Percentiles rank a stretch among this genome's conserved stretches.
phyloP scores from a whole-genome alignment of 768 basidiomycete species.

The Leccinum longicurvipes region DNA sequence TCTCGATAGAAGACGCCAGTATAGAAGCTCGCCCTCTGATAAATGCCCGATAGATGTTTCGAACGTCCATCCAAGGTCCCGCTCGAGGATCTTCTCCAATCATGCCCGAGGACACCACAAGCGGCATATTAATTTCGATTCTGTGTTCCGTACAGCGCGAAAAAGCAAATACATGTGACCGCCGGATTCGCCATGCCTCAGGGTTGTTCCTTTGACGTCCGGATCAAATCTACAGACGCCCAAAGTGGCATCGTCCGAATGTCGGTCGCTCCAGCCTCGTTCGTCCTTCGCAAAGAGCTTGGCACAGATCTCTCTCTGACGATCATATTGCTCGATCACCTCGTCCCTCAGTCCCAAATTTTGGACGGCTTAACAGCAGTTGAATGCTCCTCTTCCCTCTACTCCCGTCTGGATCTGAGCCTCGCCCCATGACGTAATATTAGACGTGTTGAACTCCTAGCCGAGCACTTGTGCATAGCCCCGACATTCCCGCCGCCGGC shows the following conservation, averaged over 20 bases:
- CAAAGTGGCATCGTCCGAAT: slow-evolving; percentile 1
- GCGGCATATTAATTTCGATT: slow-evolving; percentile 5
- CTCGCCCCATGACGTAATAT: slow-evolving; percentile 17
- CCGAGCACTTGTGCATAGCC: slow-evolving; percentile 15
- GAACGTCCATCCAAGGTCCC: slow-evolving; percentile 17
- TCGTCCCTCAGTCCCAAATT: background rate
- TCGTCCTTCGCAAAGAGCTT: background rate
- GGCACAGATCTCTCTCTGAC: background rate
- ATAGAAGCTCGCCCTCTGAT: slow-evolving; percentile 16
- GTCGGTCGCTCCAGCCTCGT: background rate
- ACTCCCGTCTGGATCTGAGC: no score
- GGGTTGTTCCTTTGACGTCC: slow-evolving; percentile 10
- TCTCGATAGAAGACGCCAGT: slow-evolving; percentile 2
- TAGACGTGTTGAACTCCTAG: slow-evolving; percentile 8
- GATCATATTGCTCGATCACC: background rate
- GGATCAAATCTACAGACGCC: slow-evolving; percentile 11
- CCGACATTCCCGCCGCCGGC: background rate
- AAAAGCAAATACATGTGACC: background rate
- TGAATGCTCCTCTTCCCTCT: background rate
- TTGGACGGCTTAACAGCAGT: no score
- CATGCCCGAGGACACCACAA: slow-evolving; percentile 21
- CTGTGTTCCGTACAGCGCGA: slow-evolving; percentile 3
- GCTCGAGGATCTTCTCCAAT: slow-evolving; percentile 19
- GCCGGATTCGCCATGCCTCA: slow-evolving; percentile 17
- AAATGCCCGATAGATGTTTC: slow-evolving; percentile 15